Evolutionary conservation across 805 yeast genomes (phyloP), one percentile per base, ranked within the genome.

Genomic region (Metschnikowia bowlesiae): DNA sequence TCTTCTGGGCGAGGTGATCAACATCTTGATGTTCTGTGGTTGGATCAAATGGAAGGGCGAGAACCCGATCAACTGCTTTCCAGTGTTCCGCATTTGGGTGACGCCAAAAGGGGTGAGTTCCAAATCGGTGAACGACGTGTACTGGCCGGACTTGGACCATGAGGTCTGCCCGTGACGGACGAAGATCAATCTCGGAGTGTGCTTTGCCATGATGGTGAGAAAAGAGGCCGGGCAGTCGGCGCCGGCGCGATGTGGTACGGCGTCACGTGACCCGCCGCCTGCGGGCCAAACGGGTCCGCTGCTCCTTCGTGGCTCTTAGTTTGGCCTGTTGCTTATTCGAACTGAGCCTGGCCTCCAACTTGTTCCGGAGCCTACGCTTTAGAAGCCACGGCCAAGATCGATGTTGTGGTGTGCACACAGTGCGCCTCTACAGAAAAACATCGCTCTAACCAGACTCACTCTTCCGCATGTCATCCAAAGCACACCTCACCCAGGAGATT

Each of bases 141-240:
- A 85, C 65, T 89, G 96, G 28, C 98, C 98, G 2, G 90, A 79
- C 62, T 87, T 84, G 42, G 97, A 91, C 98, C 98, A 91, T 67
- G 85, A 96, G 2, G 98, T 91, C 71, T 91, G 96, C 58, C 92
- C 92, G 58, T 87, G 94, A 64, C 94, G 89, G 45, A 85, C 79
- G 56, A 85, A 80, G 28, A 85, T 76, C 46, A 85, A 79, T 66
- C 91, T 78, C 31, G 91, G 91, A 10, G 87, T 76, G 13, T 53
- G 57, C 35, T 55, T 53, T 6, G 49, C 50, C 57, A 53, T 55
- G 11, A 18, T 37, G 36, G 42, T 11, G 28, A 32, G n/a, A 26
- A n/a, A 13, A 33, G 36, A 26, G 22, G n/a, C 18, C 30, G 30
- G 8, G 22, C 22, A 3, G 14, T 31, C 26, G 8, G 34, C 22